Base-by-base conservation (phyloP, 106 monocot genomes). In the Triglochin maritima region DNA sequence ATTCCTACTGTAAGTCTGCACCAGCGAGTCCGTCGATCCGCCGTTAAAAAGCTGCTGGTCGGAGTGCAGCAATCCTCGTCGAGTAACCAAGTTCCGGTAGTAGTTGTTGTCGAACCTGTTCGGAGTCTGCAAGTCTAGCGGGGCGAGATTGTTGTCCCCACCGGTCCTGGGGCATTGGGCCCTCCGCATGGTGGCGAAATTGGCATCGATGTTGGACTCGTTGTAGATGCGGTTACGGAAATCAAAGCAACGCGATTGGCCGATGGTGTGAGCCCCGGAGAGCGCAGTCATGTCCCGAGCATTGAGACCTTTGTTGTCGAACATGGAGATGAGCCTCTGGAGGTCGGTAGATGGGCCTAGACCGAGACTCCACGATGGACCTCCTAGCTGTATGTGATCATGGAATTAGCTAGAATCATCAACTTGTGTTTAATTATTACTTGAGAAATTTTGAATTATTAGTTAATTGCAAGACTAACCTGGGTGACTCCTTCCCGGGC, bases 401-500 rank as follows among this genome's bases (percentile, higher is more conserved):
- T 41, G 16, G 29, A 15, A 16, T 59, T 3, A n/a, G n/a, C n/a
- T n/a, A 52, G n/a, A 5, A 2, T 14, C 43, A 50, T 0, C 44
- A 5, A 56, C 4, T 17, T 3, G 54, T 52, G 47, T 13, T 47
- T 14, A 64, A 15, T 48, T 50, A 16, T 17, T n/a, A 17, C 41
- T 16, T 16, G 15, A 7, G 7, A 1, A 4, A 49, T 7, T 4
- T 65, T 8, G 1, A 10, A 14, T 15, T 3, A 9, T 43, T 1
- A 44, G 4, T 6, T 9, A 2, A 10, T 44, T 5, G 44, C 9
- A 15, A 43, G 9, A 61, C 61, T 41, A 47, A 64, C 63, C 63
- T 42, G 9, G 6, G 17, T 47, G 47, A 75, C 68, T 67, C 72
- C 52, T 60, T 83, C 79, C 10, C 75, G 59, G 2, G 80, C 77